Conservation (phyloP, 495 filamentous ascomycete genomes). For the Penicillium bovifimosum region DNA sequence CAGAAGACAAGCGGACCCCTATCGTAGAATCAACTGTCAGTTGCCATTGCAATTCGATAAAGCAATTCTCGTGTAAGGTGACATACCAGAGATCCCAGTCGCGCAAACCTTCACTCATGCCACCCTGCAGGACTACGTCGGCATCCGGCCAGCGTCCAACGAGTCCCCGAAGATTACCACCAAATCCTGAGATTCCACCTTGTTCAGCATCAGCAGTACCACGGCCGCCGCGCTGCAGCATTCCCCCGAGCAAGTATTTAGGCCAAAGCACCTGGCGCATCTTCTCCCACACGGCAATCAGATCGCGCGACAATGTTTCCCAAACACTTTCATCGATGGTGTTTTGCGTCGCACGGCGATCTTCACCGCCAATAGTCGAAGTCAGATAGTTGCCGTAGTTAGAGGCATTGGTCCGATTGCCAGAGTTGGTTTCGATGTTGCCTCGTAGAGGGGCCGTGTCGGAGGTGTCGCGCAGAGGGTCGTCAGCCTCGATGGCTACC, state of each 20-base stretch:
- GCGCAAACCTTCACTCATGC: slow-evolving; percentile 79
- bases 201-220: slow-evolving; percentile 63
- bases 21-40: slow-evolving; percentile 6
- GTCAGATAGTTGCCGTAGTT: slow-evolving; percentile 63
- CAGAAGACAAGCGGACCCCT: slow-evolving; percentile 92
- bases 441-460: slow-evolving; percentile 74
- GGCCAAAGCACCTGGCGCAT: slow-evolving; percentile 98
- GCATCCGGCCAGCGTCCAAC: slow-evolving; percentile 67
- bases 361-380: slow-evolving; percentile 84
- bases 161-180: slow-evolving; percentile 58
- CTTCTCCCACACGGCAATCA: slow-evolving; percentile 92
- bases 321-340: slow-evolving; percentile 97
- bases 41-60: not conserved
- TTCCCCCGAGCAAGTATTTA: slow-evolving; percentile 79
- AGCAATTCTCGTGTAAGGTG: not conserved
- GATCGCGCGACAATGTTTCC: slow-evolving; percentile 86
- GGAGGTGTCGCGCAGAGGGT: slow-evolving; percentile 66
- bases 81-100: slow-evolving; percentile 94
- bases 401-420: slow-evolving; percentile 40
- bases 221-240: slow-evolving; percentile 59
- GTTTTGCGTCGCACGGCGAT: slow-evolving; percentile 85
- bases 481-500: slow-evolving; percentile 81
- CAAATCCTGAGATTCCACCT: slow-evolving; percentile 56
- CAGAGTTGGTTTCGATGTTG: slow-evolving; percentile 59
- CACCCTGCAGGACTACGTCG: slow-evolving; percentile 64